These are phyloP conservation scores for Saturnispora quitensis DNA, from an alignment of 805 yeast genomes.

Conservation along the genomic window DNA sequence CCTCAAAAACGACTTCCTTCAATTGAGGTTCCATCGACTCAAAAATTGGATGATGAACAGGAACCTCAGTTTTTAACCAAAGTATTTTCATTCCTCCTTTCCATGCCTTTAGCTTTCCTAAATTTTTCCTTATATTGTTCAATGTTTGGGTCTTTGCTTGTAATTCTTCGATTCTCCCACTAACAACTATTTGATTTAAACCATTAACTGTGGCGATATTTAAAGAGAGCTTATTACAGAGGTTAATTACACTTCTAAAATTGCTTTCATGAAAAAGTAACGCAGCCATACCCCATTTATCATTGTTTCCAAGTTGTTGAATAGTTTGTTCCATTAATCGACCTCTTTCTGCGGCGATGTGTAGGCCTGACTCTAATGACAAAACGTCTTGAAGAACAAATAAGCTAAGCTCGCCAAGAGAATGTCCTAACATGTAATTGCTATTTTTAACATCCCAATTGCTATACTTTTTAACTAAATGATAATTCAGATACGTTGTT, in stretches of 20 bases:
- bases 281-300: constrained; percentile 30
- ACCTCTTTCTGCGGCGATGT: constrained; percentile 24
- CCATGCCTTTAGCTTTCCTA: constrained; percentile 16
- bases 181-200: constrained; percentile 28
- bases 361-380: constrained; percentile 20
- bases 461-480: constrained; percentile 11
- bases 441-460: constrained; percentile 14
- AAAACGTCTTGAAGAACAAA: constrained; percentile 23
- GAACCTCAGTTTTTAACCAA: constrained; percentile 25
- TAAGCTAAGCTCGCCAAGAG: constrained; percentile 28
- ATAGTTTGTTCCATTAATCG: constrained; percentile 23
- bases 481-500: constrained; percentile 20
- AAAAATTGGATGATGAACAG: constrained; percentile 29
- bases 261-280: constrained; percentile 22
- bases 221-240: constrained; percentile 13
- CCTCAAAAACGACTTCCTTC: constrained; percentile 9
- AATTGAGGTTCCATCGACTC: constrained; percentile 22
- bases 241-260: constrained; percentile 13
- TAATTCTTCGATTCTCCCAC: constrained; percentile 20
- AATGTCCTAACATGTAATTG: constrained; percentile 27
- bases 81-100: constrained; percentile 19
- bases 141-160: constrained; percentile 12
- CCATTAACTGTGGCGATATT: constrained; percentile 27
- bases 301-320: constrained; percentile 11
- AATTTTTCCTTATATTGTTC: constrained; percentile 7